These are phyloP conservation scores for Phaffomyces opuntiae DNA, from an alignment of 805 yeast genomes.

Conservation along the genomic window DNA sequence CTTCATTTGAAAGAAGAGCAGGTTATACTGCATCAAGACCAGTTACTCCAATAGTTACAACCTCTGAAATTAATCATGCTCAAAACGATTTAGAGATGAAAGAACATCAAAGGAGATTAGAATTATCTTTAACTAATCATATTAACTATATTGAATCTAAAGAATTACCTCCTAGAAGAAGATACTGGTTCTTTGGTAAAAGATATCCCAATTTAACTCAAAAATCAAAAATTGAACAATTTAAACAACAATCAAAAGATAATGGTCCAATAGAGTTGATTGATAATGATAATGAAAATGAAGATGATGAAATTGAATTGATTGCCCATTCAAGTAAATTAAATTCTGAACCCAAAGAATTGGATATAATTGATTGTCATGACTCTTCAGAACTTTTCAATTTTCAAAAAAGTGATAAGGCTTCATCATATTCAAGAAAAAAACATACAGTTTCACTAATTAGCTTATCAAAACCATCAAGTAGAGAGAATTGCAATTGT, in stretches of 20 bases:
- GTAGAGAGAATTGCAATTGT: conserved; percentile 3
- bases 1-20: conserved; percentile 1
- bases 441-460: conserved; percentile 4
- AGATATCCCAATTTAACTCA: conserved; percentile 1
- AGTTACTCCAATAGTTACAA: background rate
- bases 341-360: background rate
- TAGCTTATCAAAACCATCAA: conserved; percentile 1
- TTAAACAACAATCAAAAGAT: background rate
- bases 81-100: background rate
- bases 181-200: conserved; percentile 12
- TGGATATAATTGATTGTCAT: background rate
- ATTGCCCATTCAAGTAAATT: conserved; percentile 9
- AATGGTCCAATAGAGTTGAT: conserved; percentile 1
- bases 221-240: background rate
- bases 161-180: conserved; percentile 3
- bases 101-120: conserved; percentile 4
- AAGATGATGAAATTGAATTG: conserved; percentile 7
- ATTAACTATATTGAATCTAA: conserved; percentile 11
- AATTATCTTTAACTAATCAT: background rate
- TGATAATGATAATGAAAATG: background rate
- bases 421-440: conserved; percentile 11
- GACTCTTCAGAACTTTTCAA: background rate
- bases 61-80: background rate
- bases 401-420: background rate
- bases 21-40: background rate